Evolutionary conservation across 768 basidiomycete species (phyloP), one percentile per base, ranked within the genome.

Genomic region (Favolaschia claudopus): DNA sequence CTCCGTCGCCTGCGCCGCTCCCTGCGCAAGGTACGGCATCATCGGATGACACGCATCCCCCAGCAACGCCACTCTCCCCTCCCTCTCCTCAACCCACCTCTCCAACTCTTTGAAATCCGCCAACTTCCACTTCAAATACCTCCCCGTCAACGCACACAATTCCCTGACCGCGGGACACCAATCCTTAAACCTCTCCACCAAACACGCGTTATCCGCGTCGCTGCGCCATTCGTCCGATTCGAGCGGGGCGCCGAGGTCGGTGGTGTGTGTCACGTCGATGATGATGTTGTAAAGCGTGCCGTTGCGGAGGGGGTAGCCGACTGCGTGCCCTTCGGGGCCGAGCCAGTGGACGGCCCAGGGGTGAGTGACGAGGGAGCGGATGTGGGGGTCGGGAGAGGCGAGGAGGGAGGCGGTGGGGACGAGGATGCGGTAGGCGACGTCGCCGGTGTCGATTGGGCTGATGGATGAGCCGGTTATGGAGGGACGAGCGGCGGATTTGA

Each of bases 11-110:
- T 63, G 62, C 13, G 57, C 62, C 1, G 57, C 57, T 2, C 56
- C 62, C 31, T 63, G 61, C n/a, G 62, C 62, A 34, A 63, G 24
- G 19, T 63, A 63, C 48, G 60, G 59, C 53, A 73, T 60, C 72
- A 73, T 73, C 32, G 70, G 72, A 42, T 73, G 72, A 42, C 72
- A 73, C 5, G 72, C 56, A 43, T 72, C 70, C 14, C 72, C 72
- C 6, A 73, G 60, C 8, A 73, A 60, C 20, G 64, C 69, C 33
- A 69, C 64, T 24, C 60, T 60, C 20, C 66, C 67, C 14, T 46
- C 48, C 7, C 64, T 61, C 44, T 73, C 70, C 36, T n/a, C n/a
- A n/a, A 73, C 61, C 72, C 72, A 73, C 20, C 63, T 58, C 10
- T 64, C 65, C 29, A 73, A 63, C 37, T 71, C 60, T 24, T 45